These are phyloP conservation scores for Cladorrhinum samala DNA, from an alignment of 495 filamentous ascomycete species.

Conservation along the genomic window DNA sequence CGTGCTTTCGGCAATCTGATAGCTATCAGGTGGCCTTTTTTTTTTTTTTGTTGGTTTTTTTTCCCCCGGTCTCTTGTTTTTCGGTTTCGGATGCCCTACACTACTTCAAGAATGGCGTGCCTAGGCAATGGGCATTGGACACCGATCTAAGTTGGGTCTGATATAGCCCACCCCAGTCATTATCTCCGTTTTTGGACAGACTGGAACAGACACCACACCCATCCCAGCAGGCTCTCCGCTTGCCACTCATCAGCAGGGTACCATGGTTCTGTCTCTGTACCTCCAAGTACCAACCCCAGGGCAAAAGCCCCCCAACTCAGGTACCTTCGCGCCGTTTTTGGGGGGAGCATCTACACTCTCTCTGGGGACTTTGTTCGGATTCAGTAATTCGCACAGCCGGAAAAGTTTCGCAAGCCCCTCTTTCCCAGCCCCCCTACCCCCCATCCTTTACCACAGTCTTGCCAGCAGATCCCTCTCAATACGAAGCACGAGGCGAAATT, in stretches of 20 bases:
- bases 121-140: constrained; percentile 31
- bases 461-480: constrained; percentile 3
- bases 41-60: too few species aligned
- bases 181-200: constrained; percentile 34
- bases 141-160: constrained; percentile 23
- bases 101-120: constrained; percentile 25
- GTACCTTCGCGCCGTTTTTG: constrained; percentile 17
- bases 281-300: constrained; percentile 16
- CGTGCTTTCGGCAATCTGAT: constrained; percentile 26
- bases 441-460: constrained; percentile 8
- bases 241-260: constrained; percentile 18
- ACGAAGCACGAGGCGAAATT: constrained; percentile 2
- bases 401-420: neutral
- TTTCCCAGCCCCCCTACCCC: constrained; percentile 3
- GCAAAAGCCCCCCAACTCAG: constrained; percentile 2
- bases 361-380: neutral
- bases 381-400: neutral
- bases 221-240: constrained; percentile 19
- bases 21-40: neutral
- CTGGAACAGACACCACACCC: constrained; percentile 15
- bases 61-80: too few species aligned
- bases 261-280: constrained; percentile 17
- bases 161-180: constrained; percentile 40
- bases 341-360: constrained; percentile 20
- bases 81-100: constrained; percentile 32